Evolutionary conservation across 225 moss, liverwort and hornwort species (phyloP).

Genomic region (Sphagnum contortum): DNA sequence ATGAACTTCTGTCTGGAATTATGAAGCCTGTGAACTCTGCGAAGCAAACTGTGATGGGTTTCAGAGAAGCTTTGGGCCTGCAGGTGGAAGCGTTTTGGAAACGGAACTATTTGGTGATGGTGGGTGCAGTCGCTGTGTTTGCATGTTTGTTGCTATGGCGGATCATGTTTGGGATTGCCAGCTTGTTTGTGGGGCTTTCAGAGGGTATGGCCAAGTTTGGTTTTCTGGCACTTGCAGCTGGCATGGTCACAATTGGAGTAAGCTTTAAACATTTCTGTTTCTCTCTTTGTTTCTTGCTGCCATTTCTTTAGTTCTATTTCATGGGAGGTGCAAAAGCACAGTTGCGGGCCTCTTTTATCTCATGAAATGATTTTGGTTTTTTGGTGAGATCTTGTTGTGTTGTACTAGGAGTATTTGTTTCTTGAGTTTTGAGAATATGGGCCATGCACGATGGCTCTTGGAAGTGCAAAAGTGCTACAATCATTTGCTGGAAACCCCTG

Average conservation of each 20-base stretch:
- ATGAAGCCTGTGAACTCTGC: slow-evolving; percentile 34
- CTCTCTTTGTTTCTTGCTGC: too few species aligned
- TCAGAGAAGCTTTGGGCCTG: slow-evolving; percentile 66
- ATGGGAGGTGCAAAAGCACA: too few species aligned
- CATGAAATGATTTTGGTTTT: too few species aligned
- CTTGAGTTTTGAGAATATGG: too few species aligned
- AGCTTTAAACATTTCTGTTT: slow-evolving; percentile 2
- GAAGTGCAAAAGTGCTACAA: too few species aligned
- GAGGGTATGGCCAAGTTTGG: slow-evolving; percentile 99
- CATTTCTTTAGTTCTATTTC: too few species aligned
- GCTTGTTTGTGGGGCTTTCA: slow-evolving; percentile 84
- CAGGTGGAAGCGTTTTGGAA: slow-evolving; percentile 98
- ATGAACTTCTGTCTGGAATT: slow-evolving; percentile 8
- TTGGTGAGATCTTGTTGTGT: too few species aligned
- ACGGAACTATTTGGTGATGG: slow-evolving; percentile 72
- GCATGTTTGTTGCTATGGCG: slow-evolving; percentile 84
- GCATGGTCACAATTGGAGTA: slow-evolving; percentile 74
- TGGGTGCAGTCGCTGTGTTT: slow-evolving; percentile 60
- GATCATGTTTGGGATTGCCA: slow-evolving; percentile 90
- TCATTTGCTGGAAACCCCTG: too few species aligned
- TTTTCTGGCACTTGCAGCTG: slow-evolving; percentile 85
- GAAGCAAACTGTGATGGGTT: slow-evolving; percentile 27
- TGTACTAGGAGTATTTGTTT: too few species aligned
- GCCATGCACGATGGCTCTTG: too few species aligned
- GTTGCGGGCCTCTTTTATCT: too few species aligned